Evolutionary conservation across 345 rosid genomes (phyloP).

Genomic region (Syzygium oleosum): DNA sequence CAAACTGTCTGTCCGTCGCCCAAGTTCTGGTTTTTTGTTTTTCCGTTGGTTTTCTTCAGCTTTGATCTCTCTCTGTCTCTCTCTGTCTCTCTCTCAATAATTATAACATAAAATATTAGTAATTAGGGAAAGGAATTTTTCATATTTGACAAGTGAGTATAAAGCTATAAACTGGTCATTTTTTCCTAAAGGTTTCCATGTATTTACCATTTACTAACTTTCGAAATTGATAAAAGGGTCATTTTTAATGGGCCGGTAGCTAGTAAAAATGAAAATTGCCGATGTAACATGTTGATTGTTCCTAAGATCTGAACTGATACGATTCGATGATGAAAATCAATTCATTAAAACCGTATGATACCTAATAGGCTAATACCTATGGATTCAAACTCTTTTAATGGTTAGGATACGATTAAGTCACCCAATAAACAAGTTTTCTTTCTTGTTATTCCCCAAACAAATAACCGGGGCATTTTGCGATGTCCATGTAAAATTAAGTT

Average conservation of each 20-base stretch:
- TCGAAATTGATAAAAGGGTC: too few species aligned
- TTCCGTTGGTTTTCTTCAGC: neutral
- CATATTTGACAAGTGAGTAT: neutral
- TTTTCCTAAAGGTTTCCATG: neutral
- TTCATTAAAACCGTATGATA: neutral
- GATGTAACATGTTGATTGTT: neutral
- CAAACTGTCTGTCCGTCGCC: neutral
- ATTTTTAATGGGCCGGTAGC: rapidly evolving
- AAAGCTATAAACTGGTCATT: neutral
- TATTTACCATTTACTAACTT: neutral
- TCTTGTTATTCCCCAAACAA: neutral
- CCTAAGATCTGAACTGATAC: neutral
- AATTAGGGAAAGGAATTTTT: neutral
- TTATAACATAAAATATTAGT: neutral
- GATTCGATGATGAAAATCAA: neutral
- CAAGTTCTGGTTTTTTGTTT: neutral
- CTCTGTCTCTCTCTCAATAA: neutral
- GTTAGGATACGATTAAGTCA: neutral
- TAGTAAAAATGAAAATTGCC: neutral
- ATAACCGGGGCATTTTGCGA: neutral
- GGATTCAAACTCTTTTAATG: neutral
- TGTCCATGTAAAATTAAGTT: neutral
- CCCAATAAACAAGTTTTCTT: neutral
- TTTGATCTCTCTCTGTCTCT: neutral
- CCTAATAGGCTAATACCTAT: neutral